Evolutionary conservation across 208 protist genomes (phyloP), one percentile per base, ranked within the genome.

Genomic region (Leptomonas seymouri): DNA sequence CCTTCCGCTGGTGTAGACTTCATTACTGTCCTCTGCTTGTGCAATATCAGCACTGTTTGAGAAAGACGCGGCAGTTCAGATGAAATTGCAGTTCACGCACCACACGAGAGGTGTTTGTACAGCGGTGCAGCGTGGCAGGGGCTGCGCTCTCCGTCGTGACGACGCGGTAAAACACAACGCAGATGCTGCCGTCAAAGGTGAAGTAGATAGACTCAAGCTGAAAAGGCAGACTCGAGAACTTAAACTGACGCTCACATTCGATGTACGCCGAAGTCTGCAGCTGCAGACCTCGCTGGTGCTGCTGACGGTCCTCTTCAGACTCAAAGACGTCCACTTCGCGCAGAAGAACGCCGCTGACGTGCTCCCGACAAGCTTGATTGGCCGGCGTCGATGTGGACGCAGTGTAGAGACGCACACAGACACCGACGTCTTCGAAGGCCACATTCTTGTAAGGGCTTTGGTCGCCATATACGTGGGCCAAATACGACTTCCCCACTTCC

Each of bases 151-250:
- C 75, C 42, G 70, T 25, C 3, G 63, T 49, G 23, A 79, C 34
- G n/a, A 83, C 71, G 42, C 54, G 25, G 64, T 89, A 90, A 55
- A 82, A 83, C 11, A 94, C 74, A n/a, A 88, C 54, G 48, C 83
- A 91, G 25, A 90, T 65, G 9, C 54, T 73, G 20, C 57, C 28
- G 59, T 94, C 89, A 55, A 89, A 87, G 20, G 81, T 87, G 64
- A 82, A 79, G 64, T 91, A 78, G 25, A 89, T 80, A 14, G 80
- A 76, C 65, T 84, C 78, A 0, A 90, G 60, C 51, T 84, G 70
- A 45, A 90, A 86, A 7, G 84, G 84, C 27, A 91, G 72, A 39
- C 82, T 83, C 30, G 87, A 74, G 71, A 90, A 88, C 28, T 75
- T 74, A 48, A 91, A 84, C 39, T 89, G 84, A 5, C 79, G 81